Evolutionary conservation across 495 filamentous ascomycete genomes (phyloP), one percentile per base, ranked within the genome.

Genomic region (Talaromyces wortmannii): DNA sequence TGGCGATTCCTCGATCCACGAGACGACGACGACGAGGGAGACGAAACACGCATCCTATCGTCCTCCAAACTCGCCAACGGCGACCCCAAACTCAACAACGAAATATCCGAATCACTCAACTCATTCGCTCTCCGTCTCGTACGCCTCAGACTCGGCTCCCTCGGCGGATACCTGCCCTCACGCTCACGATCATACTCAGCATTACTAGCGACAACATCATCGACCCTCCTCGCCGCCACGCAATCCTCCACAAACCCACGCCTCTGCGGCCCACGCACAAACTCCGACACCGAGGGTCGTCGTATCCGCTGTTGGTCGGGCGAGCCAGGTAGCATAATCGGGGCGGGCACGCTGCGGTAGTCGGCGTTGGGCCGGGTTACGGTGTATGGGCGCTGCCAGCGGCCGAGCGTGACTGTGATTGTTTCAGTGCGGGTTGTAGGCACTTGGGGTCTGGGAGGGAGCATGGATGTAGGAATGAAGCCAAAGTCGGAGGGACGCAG

Each of bases 291-390:
- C 16, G 52, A 53, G 17, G 52, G 52, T 12, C 45, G 43, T 17
- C 32, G 40, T 23, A 23, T 23, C 17, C 36, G 3, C 5, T 42
- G 42, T 29, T 53, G 52, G 12, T 40, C 36, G 8, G 52, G 52
- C 30, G 52, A 53, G 4, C 52, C 42, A 7, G 52, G 52, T 16
- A 17, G 52, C 40, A 53, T 53, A 6, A 53, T 53, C 3, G 52
- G 52, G 0, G 40, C 32, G 12, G 52, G 52, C 2, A 53, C 52
- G 29, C 45, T 42, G 7, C 32, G 23, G 16, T 53, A 53, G 17
- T 53, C 52, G 11, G 42, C 23, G 31, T 53, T 43, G 36, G 23
- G 52, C 42, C 45, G 44, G 8, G 32, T 17, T 5, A 31, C 52
- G 7, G 0, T 32, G 16, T 16, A 30, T 29, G 30, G 31, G 7